Evolutionary conservation across 1,284 basidiomycete genomes (phyloP), one percentile per base, ranked within the genome.

Genomic region (Ganoderma sinense): DNA sequence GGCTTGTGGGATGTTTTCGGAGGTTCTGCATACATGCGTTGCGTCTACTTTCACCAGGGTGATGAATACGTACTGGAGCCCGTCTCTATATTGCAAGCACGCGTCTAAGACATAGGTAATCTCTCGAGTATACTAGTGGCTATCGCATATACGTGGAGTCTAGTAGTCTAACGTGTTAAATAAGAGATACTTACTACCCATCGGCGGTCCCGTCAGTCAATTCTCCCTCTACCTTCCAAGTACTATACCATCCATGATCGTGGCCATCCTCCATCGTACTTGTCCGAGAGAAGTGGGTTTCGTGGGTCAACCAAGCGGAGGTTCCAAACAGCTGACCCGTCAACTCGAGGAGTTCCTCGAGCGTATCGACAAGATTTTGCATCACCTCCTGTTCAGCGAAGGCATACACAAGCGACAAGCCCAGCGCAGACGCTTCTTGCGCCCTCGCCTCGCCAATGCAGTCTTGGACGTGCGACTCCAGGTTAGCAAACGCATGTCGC

Each of bases 301-400:
- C 76, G 31, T 76, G 76, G 48, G 75, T 76, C 73, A 84, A 73
- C 85, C 86, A 87, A 20, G 82, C 78, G 7, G 82, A 81, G 16
- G 84, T 84, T 7, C 86, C 85, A 69, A 88, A 87, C 29, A 87
- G 73, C 63, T 82, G 76, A 2, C 84, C 81, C 31, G 81, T 82
- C 10, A 84, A 67, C 43, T 83, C 78, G 31, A 86, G 75, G 36
- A 87, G 71, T 61, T 81, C 79, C 64, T 88, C 85, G 6, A 87
- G 75, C 16, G 82, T 79, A 41, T 83, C 81, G 23, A 87, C 84
- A 68, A 87, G 71, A 59, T 84, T 79, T 55, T 79, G 79, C 76
- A 85, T 71, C 36, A 84, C 78, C 68, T 85, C 83, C 36, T 81
- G 81, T 74, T 87, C 86, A 5, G 86, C 86, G 68, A 85, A 81